Conservation (phyloP, 1,139 yeast species). For the Casaregolazyma lundiana region DNA sequence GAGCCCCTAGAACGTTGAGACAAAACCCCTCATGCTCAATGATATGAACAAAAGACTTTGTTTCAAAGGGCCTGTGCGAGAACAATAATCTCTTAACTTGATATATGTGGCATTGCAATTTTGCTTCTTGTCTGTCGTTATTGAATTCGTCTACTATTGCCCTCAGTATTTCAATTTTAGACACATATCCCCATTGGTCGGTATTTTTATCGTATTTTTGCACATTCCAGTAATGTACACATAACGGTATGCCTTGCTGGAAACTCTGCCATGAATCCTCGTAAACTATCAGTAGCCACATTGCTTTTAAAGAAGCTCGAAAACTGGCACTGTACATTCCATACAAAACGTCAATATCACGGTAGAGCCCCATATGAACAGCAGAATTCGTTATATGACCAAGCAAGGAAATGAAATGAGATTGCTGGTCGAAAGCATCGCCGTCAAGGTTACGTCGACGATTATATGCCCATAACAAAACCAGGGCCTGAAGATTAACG, state of each 20-base stretch:
- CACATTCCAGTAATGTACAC: neutral
- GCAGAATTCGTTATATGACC: neutral
- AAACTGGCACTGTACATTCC: neutral
- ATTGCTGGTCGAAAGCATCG: neutral
- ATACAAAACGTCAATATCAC: neutral
- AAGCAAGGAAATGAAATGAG: conserved; percentile 1
- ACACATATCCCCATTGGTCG: neutral
- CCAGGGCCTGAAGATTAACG: conserved; percentile 1
- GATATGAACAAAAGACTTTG: neutral
- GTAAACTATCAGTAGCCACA: conserved; percentile 1
- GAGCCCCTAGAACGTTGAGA: conserved; percentile 1
- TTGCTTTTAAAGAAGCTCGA: neutral
- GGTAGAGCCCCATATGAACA: conserved; percentile 1
- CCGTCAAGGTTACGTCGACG: conserved; percentile 2
- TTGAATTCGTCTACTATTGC: neutral
- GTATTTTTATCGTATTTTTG: neutral
- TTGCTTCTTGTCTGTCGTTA: neutral
- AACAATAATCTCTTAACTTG: neutral
- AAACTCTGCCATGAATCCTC: conserved; percentile 9
- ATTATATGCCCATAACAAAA: conserved; percentile 1
- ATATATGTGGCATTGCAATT: neutral
- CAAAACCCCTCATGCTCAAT: conserved; percentile 5
- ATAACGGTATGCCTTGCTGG: conserved; percentile 4
- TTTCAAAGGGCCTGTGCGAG: neutral
- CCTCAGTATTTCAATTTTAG: neutral